Base-by-base conservation (phyloP, 2,329 filamentous ascomycete species). In the Colletotrichum viniferum region DNA sequence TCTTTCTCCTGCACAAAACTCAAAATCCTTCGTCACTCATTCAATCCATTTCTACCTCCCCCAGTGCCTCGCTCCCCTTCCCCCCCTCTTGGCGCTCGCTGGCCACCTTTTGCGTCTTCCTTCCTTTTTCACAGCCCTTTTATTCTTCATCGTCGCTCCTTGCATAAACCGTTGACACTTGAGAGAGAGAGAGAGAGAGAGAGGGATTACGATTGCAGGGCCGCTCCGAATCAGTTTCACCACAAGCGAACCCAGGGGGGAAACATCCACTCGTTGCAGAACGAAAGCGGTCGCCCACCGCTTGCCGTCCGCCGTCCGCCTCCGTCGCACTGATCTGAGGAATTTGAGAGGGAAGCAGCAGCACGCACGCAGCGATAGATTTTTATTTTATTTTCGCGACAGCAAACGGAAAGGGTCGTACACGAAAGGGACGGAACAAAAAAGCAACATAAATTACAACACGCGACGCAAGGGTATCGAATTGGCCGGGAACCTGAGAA, bases 201-300 rank as follows among this genome's bases (percentile, higher is more conserved):
- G 36, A 18, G 36, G 36, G 8, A 48, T n/a, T 64, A 28, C 73
- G 38, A 68, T 68, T 73, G 43, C 69, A 73, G 73, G 73, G 63
- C 56, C 69, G 38, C 58, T 18, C 63, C 32, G 18, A 64, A 75
- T 69, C 73, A 43, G 73, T 73, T 73, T 73, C 48, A 73, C 66
- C 69, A 24, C 58, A 73, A 75, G 21, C 73, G 73, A 75, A 52
- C 55, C 71, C 69, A 71, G 69, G 63, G 73, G 71, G 62, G 55
- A 73, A 68, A 74, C 26, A 63, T 73, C 69, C 69, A 75, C 69
- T 73, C 69, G 43, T 58, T 75, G 58, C 32, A 61, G 55, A 58
- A 69, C 32, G 58, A 61, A 28, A 43, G 38, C 36, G 38, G 38
- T 28, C 52, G 38, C 69, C 52, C 69, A 60, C 69, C 28, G 28